Evolutionary conservation across 2,329 filamentous ascomycete species (phyloP).

Genomic region (Trichoderma gracile): DNA sequence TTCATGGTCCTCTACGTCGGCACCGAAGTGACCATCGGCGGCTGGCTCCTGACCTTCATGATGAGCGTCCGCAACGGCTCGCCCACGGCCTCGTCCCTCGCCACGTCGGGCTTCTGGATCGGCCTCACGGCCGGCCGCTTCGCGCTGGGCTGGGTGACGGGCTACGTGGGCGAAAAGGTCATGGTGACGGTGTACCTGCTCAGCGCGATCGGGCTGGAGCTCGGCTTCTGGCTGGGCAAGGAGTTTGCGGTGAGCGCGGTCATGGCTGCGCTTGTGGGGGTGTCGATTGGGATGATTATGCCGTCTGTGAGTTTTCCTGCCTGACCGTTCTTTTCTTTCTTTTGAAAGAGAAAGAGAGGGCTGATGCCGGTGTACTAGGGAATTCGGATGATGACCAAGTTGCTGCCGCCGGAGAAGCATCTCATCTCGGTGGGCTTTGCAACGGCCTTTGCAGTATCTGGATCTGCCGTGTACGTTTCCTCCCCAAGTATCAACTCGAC

Average conservation of each 20-base stretch:
- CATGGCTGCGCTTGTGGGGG: conserved; percentile 52
- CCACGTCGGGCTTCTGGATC: conserved; percentile 78
- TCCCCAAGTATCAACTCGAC: neutral
- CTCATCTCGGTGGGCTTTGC: conserved; percentile 79
- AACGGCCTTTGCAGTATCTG: conserved; percentile 72
- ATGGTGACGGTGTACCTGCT: conserved; percentile 65
- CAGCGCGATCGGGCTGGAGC: conserved; percentile 62
- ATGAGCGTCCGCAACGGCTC: conserved; percentile 67
- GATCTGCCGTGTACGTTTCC: conserved; percentile 56
- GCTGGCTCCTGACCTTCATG: conserved; percentile 87
- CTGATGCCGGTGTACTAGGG: no score
- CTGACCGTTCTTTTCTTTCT: no score
- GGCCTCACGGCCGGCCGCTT: conserved; percentile 73
- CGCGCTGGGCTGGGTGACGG: conserved; percentile 70
- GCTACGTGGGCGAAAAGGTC: conserved; percentile 69
- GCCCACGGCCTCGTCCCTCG: conserved; percentile 66
- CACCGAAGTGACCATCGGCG: conserved; percentile 71
- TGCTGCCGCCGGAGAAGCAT: conserved; percentile 72
- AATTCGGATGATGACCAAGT: conserved; percentile 53
- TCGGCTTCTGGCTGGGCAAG: conserved; percentile 80
- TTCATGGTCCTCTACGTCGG: conserved; percentile 79
- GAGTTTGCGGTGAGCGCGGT: conserved; percentile 74
- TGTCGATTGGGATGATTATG: conserved; percentile 25
- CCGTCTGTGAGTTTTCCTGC: conserved; percentile 22
- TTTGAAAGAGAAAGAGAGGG: no score